Evolutionary conservation across 148 eudicot species (phyloP), one percentile per base, ranked within the genome.

Genomic region (Limonium bicolor): DNA sequence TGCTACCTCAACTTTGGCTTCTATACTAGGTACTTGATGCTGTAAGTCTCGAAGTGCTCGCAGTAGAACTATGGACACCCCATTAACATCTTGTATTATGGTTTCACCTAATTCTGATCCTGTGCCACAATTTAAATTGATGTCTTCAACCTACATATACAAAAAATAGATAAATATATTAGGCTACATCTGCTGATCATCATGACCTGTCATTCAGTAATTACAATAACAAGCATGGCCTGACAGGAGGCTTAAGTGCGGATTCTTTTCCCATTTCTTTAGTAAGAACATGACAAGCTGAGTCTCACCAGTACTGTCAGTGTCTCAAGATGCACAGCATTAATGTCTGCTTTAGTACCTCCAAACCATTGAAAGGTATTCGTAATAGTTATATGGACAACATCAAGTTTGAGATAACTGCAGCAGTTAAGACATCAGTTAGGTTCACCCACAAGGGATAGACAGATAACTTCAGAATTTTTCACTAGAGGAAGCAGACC

Each of bases 321-420:
- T 37, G 65, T 49, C 43, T 88, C 97, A 69, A 80, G 34, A 47
- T 88, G 94, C 34, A 88, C 78, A 45, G 92, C 94, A 60, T 56
- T 73, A 41, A 76, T 67, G 27, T 88, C 95, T 36, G 48, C 54
- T 65, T 70, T 88, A 54, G 53, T 62, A 48, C 90, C 94, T 53
- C 63, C 52, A 49, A 75, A 61, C 97, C 97, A 88, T 43, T 66
- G 75, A 48, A 80, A 88, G 34, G 77, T 51, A 55, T 88, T 88
- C 65, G 43, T 78, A 24, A 88, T 80, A 50, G 94, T 88, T 49
- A 88, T 88, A 58, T 88, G 97, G 23, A 88, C 92, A 46, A 88
- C 77, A 56, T 88, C 97, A 49, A 88, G 83, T 73, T 88, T 67
- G 69, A 88, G 52, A 66, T 72, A 80, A 44, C 97, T 88, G 84